Evolutionary conservation across 257 asterid genomes (phyloP).

Genomic region (Orobanche coerulescens): DNA sequence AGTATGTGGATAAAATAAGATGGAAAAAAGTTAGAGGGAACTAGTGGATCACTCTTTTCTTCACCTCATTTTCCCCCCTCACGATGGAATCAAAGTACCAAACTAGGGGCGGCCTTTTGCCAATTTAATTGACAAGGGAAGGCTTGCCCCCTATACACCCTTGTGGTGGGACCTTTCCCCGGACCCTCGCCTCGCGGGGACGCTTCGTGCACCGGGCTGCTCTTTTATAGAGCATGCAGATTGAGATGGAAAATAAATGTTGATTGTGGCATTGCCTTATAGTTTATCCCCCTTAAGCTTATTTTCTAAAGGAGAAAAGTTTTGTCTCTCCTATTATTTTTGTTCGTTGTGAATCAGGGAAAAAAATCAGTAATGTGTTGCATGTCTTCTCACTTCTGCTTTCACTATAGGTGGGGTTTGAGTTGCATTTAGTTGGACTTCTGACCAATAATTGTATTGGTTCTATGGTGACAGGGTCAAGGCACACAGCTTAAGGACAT

Average conservation of each 20-base stretch:
- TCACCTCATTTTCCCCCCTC: no score
- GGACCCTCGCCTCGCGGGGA: no score
- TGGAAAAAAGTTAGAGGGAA: slow-evolving; percentile 1
- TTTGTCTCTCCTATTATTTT: not conserved
- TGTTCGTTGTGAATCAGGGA: not conserved
- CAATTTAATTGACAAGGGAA: not conserved
- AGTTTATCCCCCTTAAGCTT: not conserved
- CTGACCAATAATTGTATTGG: slow-evolving; percentile 13
- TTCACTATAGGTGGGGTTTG: not conserved
- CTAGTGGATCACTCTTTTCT: not conserved
- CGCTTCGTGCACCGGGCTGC: no score
- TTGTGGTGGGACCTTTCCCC: no score
- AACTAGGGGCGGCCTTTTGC: no score
- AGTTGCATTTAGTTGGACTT: not conserved
- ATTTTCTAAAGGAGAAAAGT: not conserved
- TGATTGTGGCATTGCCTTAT: not conserved
- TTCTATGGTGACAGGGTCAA: slow-evolving; percentile 50
- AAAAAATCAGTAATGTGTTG: not conserved
- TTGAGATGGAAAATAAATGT: not conserved
- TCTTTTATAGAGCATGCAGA: not conserved
- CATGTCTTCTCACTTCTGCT: not conserved
- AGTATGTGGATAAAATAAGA: not conserved
- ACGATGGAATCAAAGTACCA: no score
- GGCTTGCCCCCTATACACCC: no score
- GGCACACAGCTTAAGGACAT: slow-evolving; percentile 79